Percentiles rank a stretch among this genome's conserved stretches.
phyloP scores from a whole-genome alignment of 139 green algal species.

The Diplosphaera chodatii region DNA sequence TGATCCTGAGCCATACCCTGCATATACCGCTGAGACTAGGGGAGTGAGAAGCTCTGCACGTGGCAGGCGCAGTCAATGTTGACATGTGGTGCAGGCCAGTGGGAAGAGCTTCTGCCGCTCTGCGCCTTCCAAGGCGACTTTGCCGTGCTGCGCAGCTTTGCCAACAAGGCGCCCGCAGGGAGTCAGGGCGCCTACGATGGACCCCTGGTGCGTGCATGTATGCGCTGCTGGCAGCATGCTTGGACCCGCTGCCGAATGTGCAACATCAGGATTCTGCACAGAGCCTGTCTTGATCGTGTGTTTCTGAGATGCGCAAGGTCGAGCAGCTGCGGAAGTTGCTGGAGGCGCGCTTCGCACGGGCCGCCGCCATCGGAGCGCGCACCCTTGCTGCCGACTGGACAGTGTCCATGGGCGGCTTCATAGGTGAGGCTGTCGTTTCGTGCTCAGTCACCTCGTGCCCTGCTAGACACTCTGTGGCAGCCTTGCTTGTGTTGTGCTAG shows the following conservation, averaged over 20 bases:
- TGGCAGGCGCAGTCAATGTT: too few relatives aligned
- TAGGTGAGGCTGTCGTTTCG: slow-evolving; percentile 2
- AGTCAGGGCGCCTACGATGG: not conserved
- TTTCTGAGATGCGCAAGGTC: slow-evolving; percentile 19
- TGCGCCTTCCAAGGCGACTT: slow-evolving; percentile 52
- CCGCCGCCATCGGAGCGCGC: slow-evolving; percentile 7
- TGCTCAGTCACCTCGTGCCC: too few relatives aligned
- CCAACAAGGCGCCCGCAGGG: slow-evolving; percentile 2
- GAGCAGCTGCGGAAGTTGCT: slow-evolving; percentile 38
- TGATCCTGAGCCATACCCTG: too few relatives aligned
- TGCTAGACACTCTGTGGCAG: too few relatives aligned
- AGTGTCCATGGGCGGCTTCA: slow-evolving; percentile 8
- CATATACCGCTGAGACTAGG: too few relatives aligned
- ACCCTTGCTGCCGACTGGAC: slow-evolving; percentile 9
- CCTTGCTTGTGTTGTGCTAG: too few relatives aligned
- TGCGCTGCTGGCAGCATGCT: too few relatives aligned
- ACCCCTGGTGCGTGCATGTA: not conserved
- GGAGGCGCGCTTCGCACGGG: slow-evolving; percentile 25
- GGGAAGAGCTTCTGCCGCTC: slow-evolving; percentile 44
- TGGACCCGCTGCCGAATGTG: too few relatives aligned
- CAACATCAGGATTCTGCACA: too few relatives aligned
- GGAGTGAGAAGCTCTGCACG: too few relatives aligned
- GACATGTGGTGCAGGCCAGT: slow-evolving; percentile 12
- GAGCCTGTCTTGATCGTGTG: too few relatives aligned
- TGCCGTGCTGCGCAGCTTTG: slow-evolving; percentile 18